Base-by-base conservation (phyloP, 2,329 filamentous ascomycete genomes). In the Verticillium nubilum region DNA sequence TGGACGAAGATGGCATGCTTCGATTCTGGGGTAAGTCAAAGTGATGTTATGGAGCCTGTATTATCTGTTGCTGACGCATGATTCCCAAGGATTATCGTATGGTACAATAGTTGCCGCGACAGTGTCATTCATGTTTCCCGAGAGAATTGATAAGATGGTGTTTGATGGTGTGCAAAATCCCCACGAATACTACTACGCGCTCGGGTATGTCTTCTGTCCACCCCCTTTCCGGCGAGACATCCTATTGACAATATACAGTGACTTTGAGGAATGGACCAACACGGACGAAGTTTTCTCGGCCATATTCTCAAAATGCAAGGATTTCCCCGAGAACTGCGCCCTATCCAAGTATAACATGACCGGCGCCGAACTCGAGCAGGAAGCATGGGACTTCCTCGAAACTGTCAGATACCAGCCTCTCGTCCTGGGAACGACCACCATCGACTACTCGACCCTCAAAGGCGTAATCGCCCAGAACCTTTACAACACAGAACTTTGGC, bases 61-160 rank as follows among this genome's bases (percentile, higher is more conserved):
- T 53, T 6, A 27, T 13, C n/a, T 52, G 25, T 12, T 17, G 52
- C 27, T 27, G 5, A 29, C 25, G 28, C 10, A 23, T 12, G 4
- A 28, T 5, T 17, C 4, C 7, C 2, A 42, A 73, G 74, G 75
- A 6, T 65, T 73, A 35, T 77, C 73, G 0, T 78, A 77, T 57
- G 74, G 76, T 1, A 74, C 71, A 2, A 58, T 71, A 0, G 61
- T 78, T 6, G 76, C 76, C 5, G 67, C 68, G 5, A 76, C 72
- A 0, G 63, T 71, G 2, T 73, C 72, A 1, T 69, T 72, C 54
- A 78, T 79, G 74, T 78, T 77, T 57, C 76, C 71, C 1, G 66
- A 72, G 3, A 64, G 61, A n/a, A 62, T 73, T n/a, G 70, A 72
- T 53, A 72, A 67, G 57, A 59, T 73, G 54, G 59, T 74, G 25